These are phyloP conservation scores for Papilionanthe hybrid DNA, from an alignment of 116 monocot genomes.

Conservation along the genomic window DNA sequence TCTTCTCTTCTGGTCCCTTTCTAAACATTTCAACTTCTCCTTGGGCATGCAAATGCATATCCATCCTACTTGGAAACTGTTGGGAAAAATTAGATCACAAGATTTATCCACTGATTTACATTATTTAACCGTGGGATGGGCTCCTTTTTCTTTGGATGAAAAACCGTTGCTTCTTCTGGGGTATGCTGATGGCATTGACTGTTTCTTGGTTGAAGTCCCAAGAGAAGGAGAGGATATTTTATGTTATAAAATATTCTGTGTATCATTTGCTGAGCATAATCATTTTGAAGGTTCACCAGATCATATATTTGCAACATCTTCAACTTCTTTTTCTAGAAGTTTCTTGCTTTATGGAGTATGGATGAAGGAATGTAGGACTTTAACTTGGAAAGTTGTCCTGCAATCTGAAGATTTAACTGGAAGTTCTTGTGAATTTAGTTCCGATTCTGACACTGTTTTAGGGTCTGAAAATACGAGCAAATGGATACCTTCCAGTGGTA, in stretches of 20 bases:
- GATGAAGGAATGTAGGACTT: conserved; percentile 52
- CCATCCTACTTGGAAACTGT: conserved; percentile 50
- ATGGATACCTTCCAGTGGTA: conserved; percentile 20
- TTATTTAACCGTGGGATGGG: conserved; percentile 70
- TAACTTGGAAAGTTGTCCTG: conserved; percentile 73
- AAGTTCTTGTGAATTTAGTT: conserved; percentile 19
- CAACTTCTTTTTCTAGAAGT: conserved; percentile 39
- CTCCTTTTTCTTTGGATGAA: conserved; percentile 49
- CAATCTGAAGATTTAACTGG: conserved; percentile 37
- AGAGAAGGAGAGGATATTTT: conserved; percentile 24
- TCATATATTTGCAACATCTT: no score
- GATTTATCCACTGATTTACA: conserved; percentile 22
- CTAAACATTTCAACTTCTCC: conserved; percentile 38
- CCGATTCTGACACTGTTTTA: conserved; percentile 12
- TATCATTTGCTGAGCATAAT: conserved; percentile 43
- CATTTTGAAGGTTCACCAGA: conserved; percentile 36
- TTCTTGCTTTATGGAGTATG: conserved; percentile 66
- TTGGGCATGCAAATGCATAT: conserved; percentile 25
- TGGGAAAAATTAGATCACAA: conserved; percentile 41
- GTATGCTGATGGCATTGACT: conserved; percentile 64
- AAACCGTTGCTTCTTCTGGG: conserved; percentile 73
- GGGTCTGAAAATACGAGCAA: conserved; percentile 15
- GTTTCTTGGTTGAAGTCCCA: conserved; percentile 47
- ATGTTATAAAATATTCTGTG: conserved; percentile 52
- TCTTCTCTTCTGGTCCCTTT: conserved; percentile 83